Conservation (phyloP, 192 early-diverging fungal species). For the Backusella tarrabulga region DNA sequence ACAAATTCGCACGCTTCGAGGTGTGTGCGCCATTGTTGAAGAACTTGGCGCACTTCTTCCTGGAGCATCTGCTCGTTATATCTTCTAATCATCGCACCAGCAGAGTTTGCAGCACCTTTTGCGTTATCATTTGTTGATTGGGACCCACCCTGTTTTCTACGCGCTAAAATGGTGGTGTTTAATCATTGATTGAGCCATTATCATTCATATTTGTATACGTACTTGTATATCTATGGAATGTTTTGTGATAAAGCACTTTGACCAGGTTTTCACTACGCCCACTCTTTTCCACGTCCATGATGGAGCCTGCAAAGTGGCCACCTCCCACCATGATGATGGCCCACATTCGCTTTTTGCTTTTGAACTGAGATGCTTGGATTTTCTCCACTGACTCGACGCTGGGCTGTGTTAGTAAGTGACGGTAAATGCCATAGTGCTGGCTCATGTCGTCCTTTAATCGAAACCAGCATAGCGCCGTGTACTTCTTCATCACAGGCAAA, state of each 20-base stretch:
- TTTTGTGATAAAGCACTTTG: constrained; percentile 78
- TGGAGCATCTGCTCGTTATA: constrained; percentile 86
- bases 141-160: constrained; percentile 93
- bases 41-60: constrained; percentile 71
- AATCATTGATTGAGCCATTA: too few relatives aligned
- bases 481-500: constrained; percentile 11
- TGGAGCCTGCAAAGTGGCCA: constrained; percentile 89
- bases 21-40: constrained; percentile 69
- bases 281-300: constrained; percentile 71
- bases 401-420: constrained; percentile 28
- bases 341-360: constrained; percentile 55
- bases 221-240: constrained; percentile 95
- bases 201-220: constrained; percentile 12
- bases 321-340: constrained; percentile 78
- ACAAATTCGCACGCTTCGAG: constrained; percentile 63
- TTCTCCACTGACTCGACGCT: not conserved
- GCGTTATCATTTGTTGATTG: constrained; percentile 80
- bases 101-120: constrained; percentile 82
- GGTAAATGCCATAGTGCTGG: constrained; percentile 46
- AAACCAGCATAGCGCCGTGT: constrained; percentile 41
- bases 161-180: constrained; percentile 40
- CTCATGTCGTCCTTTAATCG: not conserved
- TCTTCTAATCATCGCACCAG: constrained; percentile 85
- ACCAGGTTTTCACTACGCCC: constrained; percentile 30
- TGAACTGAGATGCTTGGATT: not conserved